These are phyloP conservation scores for Diphasiastrum complanatum DNA, from an alignment of 83 land plant species.

Conservation along the genomic window DNA sequence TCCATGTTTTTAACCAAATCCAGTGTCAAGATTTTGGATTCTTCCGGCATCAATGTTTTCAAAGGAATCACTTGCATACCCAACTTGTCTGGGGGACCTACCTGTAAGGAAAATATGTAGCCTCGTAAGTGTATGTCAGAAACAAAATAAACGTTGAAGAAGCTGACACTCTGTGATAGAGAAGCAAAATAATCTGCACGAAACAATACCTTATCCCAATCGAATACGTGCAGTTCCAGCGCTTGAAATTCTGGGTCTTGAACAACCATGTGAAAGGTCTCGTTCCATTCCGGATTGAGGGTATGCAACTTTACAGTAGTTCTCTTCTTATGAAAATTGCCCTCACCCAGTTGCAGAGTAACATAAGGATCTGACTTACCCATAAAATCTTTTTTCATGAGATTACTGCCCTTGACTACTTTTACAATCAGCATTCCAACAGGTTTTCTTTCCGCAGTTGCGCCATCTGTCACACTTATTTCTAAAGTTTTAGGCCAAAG, in stretches of 20 bases:
- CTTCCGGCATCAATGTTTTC: constrained; percentile 35
- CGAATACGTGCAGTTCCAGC: constrained; percentile 58
- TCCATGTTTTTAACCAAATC: constrained; percentile 40
- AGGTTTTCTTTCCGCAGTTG: constrained; percentile 56
- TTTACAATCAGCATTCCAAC: constrained; percentile 76
- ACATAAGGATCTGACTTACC: constrained; percentile 88
- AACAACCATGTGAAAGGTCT: constrained; percentile 57
- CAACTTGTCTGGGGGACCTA: constrained; percentile 44
- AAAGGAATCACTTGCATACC: constrained; percentile 43
- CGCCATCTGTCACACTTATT: constrained; percentile 57
- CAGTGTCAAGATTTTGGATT: constrained; percentile 29
- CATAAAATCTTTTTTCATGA: constrained; percentile 71
- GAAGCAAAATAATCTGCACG: no score
- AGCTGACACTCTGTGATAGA: no score
- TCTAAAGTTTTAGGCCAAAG: constrained; percentile 72
- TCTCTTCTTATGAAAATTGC: constrained; percentile 63
- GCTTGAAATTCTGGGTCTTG: constrained; percentile 68
- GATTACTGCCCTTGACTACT: constrained; percentile 52
- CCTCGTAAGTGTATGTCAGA: background rate
- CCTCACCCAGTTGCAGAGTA: constrained; percentile 59
- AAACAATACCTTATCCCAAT: constrained; percentile 95
- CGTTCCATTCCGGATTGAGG: constrained; percentile 90
- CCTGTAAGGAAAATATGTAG: constrained; percentile 20
- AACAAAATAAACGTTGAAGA: background rate
- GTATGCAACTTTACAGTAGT: constrained; percentile 58